These are phyloP conservation scores for Pestalotiopsis sp. DNA, from an alignment of 2,329 filamentous ascomycete species.

Conservation along the genomic window DNA sequence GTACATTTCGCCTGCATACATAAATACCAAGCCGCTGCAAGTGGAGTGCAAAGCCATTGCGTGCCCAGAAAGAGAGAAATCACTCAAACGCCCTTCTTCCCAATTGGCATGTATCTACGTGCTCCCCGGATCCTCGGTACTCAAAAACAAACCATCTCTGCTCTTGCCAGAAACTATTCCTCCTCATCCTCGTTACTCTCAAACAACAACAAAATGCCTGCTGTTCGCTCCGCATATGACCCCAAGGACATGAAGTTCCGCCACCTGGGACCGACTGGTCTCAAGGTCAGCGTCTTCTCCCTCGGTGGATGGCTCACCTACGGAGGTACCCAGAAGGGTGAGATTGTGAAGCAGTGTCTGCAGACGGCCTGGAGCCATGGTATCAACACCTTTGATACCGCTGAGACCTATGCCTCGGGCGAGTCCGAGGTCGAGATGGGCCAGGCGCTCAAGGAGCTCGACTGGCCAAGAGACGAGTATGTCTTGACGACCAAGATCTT, in stretches of 20 bases:
- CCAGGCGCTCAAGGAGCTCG: constrained; percentile 40
- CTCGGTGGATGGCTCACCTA: constrained; percentile 38
- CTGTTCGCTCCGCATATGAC: constrained; percentile 27
- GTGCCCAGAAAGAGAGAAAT: neutral
- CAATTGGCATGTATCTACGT: constrained; percentile 7
- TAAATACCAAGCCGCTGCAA: neutral
- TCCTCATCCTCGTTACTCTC: neutral
- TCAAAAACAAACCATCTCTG: neutral
- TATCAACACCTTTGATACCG: constrained; percentile 59
- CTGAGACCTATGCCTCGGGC: constrained; percentile 52
- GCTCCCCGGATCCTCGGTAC: neutral
- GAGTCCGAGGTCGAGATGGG: constrained; percentile 56
- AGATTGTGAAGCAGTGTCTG: constrained; percentile 42
- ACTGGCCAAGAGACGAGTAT: constrained; percentile 52
- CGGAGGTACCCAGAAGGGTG: constrained; percentile 37
- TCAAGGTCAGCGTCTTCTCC: constrained; percentile 46
- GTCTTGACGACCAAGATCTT: constrained; percentile 55
- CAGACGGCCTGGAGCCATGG: constrained; percentile 54
- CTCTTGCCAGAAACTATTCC: constrained; percentile 15
- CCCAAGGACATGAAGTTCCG: constrained; percentile 44
- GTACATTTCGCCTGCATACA: neutral
- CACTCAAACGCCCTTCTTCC: neutral
- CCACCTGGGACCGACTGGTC: constrained; percentile 43
- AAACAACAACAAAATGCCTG: constrained; percentile 25
- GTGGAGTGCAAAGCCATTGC: neutral